Evolutionary conservation across 768 basidiomycete species (phyloP).

Genomic region (Zangia roseola): DNA sequence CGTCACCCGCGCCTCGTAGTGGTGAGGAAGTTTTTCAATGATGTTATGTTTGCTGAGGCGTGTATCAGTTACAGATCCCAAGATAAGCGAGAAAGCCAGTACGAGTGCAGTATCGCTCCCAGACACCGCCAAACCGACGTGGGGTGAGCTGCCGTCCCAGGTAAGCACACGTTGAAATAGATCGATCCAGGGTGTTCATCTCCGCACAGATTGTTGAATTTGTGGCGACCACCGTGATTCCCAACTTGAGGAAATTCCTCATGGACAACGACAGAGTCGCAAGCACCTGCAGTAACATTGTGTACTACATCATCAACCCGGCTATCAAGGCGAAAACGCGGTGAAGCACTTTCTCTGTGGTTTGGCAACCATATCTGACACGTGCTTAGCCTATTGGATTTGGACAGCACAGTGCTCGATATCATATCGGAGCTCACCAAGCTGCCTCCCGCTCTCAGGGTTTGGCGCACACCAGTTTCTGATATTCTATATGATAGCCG

Average conservation of each 20-base stretch:
- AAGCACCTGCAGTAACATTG: constrained; percentile 76
- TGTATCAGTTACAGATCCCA: constrained; percentile 35
- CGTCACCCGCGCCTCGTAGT: constrained; percentile 61
- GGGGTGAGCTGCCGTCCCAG: constrained; percentile 30
- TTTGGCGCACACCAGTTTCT: constrained; percentile 77
- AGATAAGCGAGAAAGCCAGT: constrained; percentile 62
- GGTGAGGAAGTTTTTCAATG: constrained; percentile 35
- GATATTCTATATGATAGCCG: constrained; percentile 86
- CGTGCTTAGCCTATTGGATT: constrained; percentile 67
- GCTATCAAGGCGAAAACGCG: constrained; percentile 74
- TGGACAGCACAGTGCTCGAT: constrained; percentile 63
- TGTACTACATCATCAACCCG: constrained; percentile 81
- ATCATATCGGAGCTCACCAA: constrained; percentile 78
- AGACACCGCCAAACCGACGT: constrained; percentile 28
- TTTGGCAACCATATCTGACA: constrained; percentile 5
- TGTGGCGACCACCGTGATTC: constrained; percentile 65
- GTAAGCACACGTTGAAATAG: constrained; percentile 22
- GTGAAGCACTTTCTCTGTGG: constrained; percentile 38
- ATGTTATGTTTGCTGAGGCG: constrained; percentile 1
- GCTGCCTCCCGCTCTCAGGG: constrained; percentile 73
- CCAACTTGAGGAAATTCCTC: constrained; percentile 74
- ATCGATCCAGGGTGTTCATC: constrained; percentile 4
- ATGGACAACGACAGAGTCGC: constrained; percentile 82
- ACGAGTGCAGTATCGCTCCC: constrained; percentile 41
- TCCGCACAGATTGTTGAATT: constrained; percentile 64